Base-by-base conservation (phyloP, 129 eudicot genomes). In the Pulicaria dysenterica region DNA sequence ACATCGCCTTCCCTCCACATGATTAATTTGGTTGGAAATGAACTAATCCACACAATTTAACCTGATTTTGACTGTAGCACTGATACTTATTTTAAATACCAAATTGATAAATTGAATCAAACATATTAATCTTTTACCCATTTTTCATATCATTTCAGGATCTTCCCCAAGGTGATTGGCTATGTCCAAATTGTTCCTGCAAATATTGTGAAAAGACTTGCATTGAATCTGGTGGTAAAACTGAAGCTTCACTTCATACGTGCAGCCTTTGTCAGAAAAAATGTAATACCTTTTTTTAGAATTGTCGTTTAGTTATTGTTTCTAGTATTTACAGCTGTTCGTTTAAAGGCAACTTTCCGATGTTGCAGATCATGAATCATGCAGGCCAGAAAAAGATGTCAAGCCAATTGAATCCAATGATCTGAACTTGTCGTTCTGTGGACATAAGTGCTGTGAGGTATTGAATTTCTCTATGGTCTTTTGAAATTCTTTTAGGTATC, bases 141-240 rank as follows among this genome's bases (percentile, higher is more conserved):
- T 45, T 5, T 81, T 14, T 73, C 44, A 37, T 73, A 42, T 73
- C 58, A 15, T 62, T 86, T 69, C 83, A 89, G 96, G 78, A 72
- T 81, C 88, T 89, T 84, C 96, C 96, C 4, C 72, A 80, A 45
- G 96, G 90, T 64, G 96, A 89, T 86, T 89, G 96, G 96, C 89
- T 77, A 53, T 89, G 96, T 49, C 88, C 88, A 37, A 87, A 89
- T 58, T 89, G 92, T 75, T 71, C 72, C 36, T 89, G 96, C 85
- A 89, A 86, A 80, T 86, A 76, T 60, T 89, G 92, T 84, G 81
- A 83, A 15, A 58, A 40, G 16, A 77, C 76, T 58, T 54, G 43
- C 38, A 49, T 67, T n/a, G 69, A 71, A 8, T 73, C 38, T 48
- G 44, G 64, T 37, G 77, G 71, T 53, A 31, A 9, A 43, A 51